Base-by-base conservation (phyloP, 257 asterid genomes). In the Gynochthodes officinalis region DNA sequence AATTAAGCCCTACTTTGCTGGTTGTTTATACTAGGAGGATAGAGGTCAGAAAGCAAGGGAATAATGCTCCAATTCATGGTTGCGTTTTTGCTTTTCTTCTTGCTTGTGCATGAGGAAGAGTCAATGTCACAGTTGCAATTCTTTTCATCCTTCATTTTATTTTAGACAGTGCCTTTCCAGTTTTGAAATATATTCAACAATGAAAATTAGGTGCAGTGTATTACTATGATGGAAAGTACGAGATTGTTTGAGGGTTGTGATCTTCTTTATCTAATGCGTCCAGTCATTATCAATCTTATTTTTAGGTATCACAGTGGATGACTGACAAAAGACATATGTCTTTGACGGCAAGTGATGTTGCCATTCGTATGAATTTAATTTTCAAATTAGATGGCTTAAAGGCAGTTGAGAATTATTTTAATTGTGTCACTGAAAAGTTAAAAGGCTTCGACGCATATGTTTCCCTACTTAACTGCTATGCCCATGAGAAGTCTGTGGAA, bases 301-400 rank as follows among this genome's bases (percentile, higher is more conserved):
- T 25, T 15, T 80, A 91, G 95, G 88, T 83, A 12, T 89, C 96
- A 52, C 75, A 82, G 10, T 91, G 96, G 97, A 91, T 91, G 97
- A 81, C 84, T 57, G 87, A 87, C 53, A 86, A 73, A 66, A 71
- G 84, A 71, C 72, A 61, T 44, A 64, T 83, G 21, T 75, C 78
- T 2, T 23, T 78, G 32, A 37, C 76, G 65, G 73, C 81, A 60
- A 67, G 18, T 59, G 94, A 89, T 55, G 80, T 77, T 78, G 79
- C 83, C n/a, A 71, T 66, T 19, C 77, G 94, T 42, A 63, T 87
- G 80, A 81, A 81, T 79, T 55, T 89, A 83, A 83, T 89, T 18
- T 81, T 62, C 64, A 86, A 77, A 64, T 77, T 71, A 32, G 77
- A 83, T 50, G 92, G 95, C 62, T 43, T 91, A 62, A 84, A 84